Evolutionary conservation across 176 grass and related monocot species (phyloP), one percentile per base, ranked within the genome.

Genomic region (Urochloa ruziziensis): DNA sequence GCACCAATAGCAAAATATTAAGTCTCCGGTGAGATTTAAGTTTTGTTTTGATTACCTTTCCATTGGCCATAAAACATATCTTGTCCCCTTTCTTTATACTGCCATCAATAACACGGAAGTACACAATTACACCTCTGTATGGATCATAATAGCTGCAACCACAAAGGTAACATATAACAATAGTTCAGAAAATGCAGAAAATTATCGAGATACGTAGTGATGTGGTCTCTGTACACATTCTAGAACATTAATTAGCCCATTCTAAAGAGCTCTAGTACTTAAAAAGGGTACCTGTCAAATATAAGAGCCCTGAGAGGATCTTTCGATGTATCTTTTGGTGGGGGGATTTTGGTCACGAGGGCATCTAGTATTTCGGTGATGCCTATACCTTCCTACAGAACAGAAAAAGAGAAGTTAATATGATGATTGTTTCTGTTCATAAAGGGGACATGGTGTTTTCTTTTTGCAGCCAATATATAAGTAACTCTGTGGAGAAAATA

Each of bases 61-160:
- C 87, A 73, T 83, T 98, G 28, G 95, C 95, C 90, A 98, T 95
- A 79, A 98, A 98, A 73, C 90, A 84, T 75, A 98, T 90, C 66
- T 81, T 95, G 61, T 95, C 92, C 37, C 92, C 95, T 90, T 98
- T 98, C 89, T 81, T 98, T 88, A 98, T 89, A 76, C 68, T 84
- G 35, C 95, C 95, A 44, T 98, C 92, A 78, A 95, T 56, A 80
- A 98, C 81, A 63, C 95, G 95, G 80, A 98, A 98, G 79, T 98
- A 98, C 75, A 98, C 95, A 84, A 98, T 93, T 47, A 98, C 92
- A 17, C 95, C 95, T 95, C 92, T 94, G 70, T 98, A 98, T 84
- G 92, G 54, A 90, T 98, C 95, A 71, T 95, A 98, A 82, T 98
- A 98, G 84, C 95, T 98, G 89, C 81, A 91, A 89, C 47, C 70